These are phyloP conservation scores for Thalassiosira oceanica DNA, from an alignment of 352 stramenopile genomes.

Conservation along the genomic window DNA sequence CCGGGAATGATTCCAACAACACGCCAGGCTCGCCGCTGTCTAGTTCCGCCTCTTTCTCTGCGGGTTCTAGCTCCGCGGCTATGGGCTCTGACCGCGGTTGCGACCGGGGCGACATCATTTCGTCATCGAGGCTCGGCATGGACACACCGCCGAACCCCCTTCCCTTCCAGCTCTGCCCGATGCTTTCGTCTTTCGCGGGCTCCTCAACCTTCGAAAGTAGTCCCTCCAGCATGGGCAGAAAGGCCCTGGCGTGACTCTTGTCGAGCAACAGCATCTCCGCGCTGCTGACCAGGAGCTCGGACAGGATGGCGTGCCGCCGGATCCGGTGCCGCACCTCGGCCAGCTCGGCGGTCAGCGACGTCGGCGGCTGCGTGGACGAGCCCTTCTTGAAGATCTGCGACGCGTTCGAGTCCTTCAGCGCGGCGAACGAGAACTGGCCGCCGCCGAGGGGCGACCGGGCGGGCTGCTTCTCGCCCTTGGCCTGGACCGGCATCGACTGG, in stretches of 20 bases:
- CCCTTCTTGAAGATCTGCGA: neutral
- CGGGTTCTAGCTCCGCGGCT: neutral
- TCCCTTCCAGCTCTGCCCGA: conserved; percentile 37
- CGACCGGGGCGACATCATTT: neutral
- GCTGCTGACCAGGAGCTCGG: conserved; percentile 51
- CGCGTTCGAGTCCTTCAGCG: neutral
- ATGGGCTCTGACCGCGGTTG: neutral
- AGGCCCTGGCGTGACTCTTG: conserved; percentile 58
- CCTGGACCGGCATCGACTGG: neutral
- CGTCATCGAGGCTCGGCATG: conserved; percentile 1
- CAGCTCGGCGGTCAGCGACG: conserved; percentile 24
- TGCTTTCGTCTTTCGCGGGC: neutral
- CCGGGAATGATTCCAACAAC: conserved; percentile 9
- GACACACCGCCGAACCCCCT: conserved; percentile 37
- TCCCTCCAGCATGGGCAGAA: conserved; percentile 68
- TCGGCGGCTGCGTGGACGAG: conserved; percentile 1
- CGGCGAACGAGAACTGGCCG: neutral
- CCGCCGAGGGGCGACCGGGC: neutral
- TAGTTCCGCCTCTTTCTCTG: neutral
- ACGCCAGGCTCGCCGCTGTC: neutral
- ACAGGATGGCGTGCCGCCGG: conserved; percentile 63
- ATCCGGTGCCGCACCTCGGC: conserved; percentile 55
- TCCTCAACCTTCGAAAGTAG: conserved; percentile 36
- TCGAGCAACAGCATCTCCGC: conserved; percentile 70
- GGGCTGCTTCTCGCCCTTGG: neutral